Evolutionary conservation across 257 asterid species (phyloP).

Genomic region (Salvia miltiorrhiza): DNA sequence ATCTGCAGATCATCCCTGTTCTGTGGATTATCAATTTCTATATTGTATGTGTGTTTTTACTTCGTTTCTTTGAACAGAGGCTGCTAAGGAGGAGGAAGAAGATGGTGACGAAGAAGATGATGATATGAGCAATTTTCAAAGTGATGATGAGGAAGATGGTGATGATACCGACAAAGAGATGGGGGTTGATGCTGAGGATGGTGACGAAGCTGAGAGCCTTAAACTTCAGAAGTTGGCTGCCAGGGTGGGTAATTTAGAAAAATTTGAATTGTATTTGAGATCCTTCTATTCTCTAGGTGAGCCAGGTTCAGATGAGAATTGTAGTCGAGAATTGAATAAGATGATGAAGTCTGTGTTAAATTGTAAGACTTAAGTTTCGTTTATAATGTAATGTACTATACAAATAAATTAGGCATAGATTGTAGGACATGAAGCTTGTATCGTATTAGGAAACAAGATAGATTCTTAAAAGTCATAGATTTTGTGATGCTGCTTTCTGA

Average conservation of each 20-base stretch:
- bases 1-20: not conserved
- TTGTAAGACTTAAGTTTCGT: not conserved
- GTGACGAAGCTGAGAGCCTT: slow-evolving; percentile 73
- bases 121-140: slow-evolving; percentile 68
- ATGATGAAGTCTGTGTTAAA: not conserved
- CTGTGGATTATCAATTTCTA: not conserved
- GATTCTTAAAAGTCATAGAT: not conserved
- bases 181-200: slow-evolving; percentile 93
- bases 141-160: slow-evolving; percentile 77
- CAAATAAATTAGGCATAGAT: too few relatives aligned
- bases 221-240: slow-evolving; percentile 89
- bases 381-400: not conserved
- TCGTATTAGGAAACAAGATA: too few relatives aligned
- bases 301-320: not conserved
- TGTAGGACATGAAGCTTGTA: too few relatives aligned
- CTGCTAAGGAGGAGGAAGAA: slow-evolving; percentile 69
- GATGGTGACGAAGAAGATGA: slow-evolving; percentile 73
- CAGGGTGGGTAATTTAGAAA: slow-evolving; percentile 45
- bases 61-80: slow-evolving; percentile 39
- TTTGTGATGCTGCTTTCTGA: not conserved
- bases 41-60: not conserved
- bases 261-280: not conserved
- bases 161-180: slow-evolving; percentile 85
- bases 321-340: not conserved
- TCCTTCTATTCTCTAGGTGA: not conserved